A percentile compares a stretch with the other conserved stretches of the same genome.
These are phyloP conservation scores for Pezicula radicicola DNA, from an alignment of 2,329 filamentous ascomycete species.

Conservation along the genomic window DNA sequence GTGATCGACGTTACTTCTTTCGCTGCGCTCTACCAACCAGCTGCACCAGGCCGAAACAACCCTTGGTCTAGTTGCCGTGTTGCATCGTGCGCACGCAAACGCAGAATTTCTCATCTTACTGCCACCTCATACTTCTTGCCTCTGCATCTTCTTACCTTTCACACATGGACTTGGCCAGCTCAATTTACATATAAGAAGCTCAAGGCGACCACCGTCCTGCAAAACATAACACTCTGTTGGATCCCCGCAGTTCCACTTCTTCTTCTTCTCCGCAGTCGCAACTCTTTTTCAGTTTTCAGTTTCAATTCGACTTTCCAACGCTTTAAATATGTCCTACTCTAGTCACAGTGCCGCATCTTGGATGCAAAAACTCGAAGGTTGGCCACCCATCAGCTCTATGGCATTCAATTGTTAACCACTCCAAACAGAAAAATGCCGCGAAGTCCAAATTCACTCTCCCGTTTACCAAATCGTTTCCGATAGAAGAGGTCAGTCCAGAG, in stretches of 20 bases:
- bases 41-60: conserved; percentile 32
- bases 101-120: conserved; percentile 21
- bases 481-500: conserved; percentile 61
- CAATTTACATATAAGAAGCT: conserved; percentile 26
- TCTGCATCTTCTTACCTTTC: conserved; percentile 5
- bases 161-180: conserved; percentile 7
- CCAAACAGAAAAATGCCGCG: conserved; percentile 53
- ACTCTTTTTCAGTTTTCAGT: conserved; percentile 12
- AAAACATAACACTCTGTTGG: conserved; percentile 27
- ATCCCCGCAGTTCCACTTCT: conserved; percentile 20
- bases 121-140: conserved; percentile 26
- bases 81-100: conserved; percentile 28
- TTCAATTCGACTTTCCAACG: conserved; percentile 7
- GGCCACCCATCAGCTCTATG: conserved; percentile 10
- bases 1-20: conserved; percentile 31
- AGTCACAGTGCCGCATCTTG: conserved; percentile 25
- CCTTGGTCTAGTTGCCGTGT: conserved; percentile 26
- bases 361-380: conserved; percentile 36
- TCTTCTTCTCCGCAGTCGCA: conserved; percentile 19
- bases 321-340: conserved; percentile 26
- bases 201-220: conserved; percentile 23
- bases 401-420: conserved; percentile 17
- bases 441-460: conserved; percentile 49
- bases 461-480: conserved; percentile 72
- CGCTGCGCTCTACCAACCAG: conserved; percentile 21